These are phyloP conservation scores for Boletus vermiculosoides DNA, from an alignment of 768 basidiomycete species.

Conservation along the genomic window DNA sequence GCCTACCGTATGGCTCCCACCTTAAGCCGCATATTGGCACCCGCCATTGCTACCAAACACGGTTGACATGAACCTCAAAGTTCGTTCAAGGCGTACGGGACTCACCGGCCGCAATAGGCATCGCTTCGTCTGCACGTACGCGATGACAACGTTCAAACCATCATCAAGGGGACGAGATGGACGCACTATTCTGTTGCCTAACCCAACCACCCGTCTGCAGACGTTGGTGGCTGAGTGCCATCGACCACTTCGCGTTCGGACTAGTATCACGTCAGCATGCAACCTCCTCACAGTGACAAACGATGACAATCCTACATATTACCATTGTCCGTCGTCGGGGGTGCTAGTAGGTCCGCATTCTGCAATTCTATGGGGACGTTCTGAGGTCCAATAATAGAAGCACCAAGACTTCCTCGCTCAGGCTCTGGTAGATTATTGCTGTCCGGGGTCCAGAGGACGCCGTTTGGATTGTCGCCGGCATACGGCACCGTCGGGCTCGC, in stretches of 20 bases:
- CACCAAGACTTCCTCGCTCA: slow-evolving; percentile 44
- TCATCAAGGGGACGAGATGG: not conserved
- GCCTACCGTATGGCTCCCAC: slow-evolving; percentile 38
- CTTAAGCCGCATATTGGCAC: slow-evolving; percentile 40
- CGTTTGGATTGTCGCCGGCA: slow-evolving; percentile 43
- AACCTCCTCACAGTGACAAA: not conserved
- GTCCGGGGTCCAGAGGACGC: slow-evolving; percentile 36
- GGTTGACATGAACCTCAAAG: not conserved
- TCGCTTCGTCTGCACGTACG: slow-evolving; percentile 26
- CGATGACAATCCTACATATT: slow-evolving; percentile 34
- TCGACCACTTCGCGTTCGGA: slow-evolving; percentile 52
- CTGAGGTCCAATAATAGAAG: slow-evolving; percentile 51
- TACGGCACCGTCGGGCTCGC: slow-evolving; percentile 41
- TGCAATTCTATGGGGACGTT: slow-evolving; percentile 52
- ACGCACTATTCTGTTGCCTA: slow-evolving; percentile 52
- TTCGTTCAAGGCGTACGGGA: slow-evolving; percentile 4
- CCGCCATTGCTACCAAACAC: slow-evolving; percentile 9
- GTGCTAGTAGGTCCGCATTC: slow-evolving; percentile 55
- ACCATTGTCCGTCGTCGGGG: slow-evolving; percentile 61
- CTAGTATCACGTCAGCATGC: slow-evolving; percentile 14
- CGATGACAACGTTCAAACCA: not conserved
- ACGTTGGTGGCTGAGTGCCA: slow-evolving; percentile 51
- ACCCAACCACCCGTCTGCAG: slow-evolving; percentile 61
- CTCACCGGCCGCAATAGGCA: slow-evolving; percentile 39
- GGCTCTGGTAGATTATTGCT: slow-evolving; percentile 30